These are phyloP conservation scores for Pythium utonaiense DNA, from an alignment of 352 stramenopile species.

Conservation along the genomic window DNA sequence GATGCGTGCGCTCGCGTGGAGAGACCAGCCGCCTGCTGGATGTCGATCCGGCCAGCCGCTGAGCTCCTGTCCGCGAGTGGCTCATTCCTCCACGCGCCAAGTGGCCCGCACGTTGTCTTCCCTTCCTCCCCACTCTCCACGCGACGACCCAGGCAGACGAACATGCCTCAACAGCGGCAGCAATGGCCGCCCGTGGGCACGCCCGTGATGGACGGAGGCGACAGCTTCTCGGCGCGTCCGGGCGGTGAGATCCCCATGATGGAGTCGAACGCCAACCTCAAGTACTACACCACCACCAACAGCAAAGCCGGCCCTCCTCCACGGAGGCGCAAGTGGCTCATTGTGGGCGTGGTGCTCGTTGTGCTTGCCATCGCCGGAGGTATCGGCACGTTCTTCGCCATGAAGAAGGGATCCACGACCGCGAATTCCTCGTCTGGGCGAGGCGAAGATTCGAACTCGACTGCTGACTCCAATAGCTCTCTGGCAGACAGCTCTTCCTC, in stretches of 20 bases:
- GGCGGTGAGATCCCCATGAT: conserved; percentile 16
- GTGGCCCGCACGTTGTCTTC: background rate
- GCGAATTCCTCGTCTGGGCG: background rate
- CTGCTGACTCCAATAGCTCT: background rate
- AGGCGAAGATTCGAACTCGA: background rate
- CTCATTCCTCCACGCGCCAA: background rate
- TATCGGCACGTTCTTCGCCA: conserved; percentile 11
- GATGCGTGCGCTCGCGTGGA: background rate
- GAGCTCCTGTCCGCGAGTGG: background rate
- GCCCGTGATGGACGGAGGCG: conserved; percentile 10
- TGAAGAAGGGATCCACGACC: conserved; percentile 9
- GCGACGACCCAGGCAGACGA: no score
- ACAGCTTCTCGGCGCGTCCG: background rate
- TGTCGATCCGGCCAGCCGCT: background rate
- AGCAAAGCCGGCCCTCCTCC: conserved; percentile 2
- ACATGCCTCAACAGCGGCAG: background rate
- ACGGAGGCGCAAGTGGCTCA: background rate
- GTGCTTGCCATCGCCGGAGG: conserved; percentile 2
- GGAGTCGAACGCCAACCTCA: conserved; percentile 8
- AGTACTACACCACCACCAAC: conserved; percentile 6
- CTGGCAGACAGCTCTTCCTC: background rate
- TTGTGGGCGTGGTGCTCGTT: conserved; percentile 10
- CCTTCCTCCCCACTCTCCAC: no score
- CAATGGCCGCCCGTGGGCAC: conserved; percentile 10
- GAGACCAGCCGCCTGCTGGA: conserved; percentile 1